Evolutionary conservation across 495 filamentous ascomycete species (phyloP).

Genomic region (Penicillium daleae): DNA sequence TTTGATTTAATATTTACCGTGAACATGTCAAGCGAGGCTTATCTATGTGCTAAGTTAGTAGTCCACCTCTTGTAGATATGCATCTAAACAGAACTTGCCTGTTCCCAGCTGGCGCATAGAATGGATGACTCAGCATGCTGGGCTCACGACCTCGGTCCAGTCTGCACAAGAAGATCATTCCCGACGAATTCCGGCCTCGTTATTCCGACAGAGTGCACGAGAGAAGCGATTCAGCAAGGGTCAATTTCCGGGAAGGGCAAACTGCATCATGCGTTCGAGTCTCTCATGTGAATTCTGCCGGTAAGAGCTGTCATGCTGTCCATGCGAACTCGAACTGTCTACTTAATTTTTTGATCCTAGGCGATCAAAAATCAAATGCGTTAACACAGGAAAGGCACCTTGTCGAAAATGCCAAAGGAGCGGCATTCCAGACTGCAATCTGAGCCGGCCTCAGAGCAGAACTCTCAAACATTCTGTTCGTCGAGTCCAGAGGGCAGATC

Average conservation of each 20-base stretch:
- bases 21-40: not conserved
- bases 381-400: slow-evolving; percentile 22
- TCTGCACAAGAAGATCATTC: not conserved
- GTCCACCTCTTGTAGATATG: not conserved
- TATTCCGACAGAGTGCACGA: not conserved
- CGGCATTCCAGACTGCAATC: slow-evolving; percentile 17
- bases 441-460: slow-evolving; percentile 17
- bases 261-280: slow-evolving; percentile 19
- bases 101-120: not conserved
- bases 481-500: not conserved
- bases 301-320: slow-evolving; percentile 2
- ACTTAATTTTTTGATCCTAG: slow-evolving; percentile 1
- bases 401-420: slow-evolving; percentile 25
- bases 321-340: not conserved
- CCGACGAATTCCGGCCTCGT: slow-evolving; percentile 3
- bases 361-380: slow-evolving; percentile 29
- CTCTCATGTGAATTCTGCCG: slow-evolving; percentile 27
- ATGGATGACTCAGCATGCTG: not conserved
- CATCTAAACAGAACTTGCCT: too few relatives aligned
- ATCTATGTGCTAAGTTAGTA: not conserved
- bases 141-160: not conserved
- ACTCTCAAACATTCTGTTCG: slow-evolving; percentile 2
- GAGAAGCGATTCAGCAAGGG: not conserved
- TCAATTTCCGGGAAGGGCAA: not conserved
- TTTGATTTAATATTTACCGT: not conserved